Conservation (phyloP, 78 protist species). For the Diacronema lutheri region DNA sequence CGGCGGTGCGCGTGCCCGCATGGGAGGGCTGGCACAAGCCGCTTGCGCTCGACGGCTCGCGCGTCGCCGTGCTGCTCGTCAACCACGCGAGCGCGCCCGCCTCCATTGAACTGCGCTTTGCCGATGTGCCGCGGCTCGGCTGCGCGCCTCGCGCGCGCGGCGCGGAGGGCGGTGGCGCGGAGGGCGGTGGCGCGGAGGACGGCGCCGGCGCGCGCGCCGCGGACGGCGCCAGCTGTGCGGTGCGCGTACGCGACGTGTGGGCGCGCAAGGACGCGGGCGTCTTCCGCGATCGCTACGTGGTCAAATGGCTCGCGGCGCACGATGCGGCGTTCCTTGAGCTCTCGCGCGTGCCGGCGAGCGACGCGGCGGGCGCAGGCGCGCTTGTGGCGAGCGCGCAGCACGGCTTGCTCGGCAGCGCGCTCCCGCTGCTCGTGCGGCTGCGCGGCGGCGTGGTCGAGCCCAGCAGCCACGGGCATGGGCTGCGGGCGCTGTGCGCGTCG, state of each 20-base stretch:
- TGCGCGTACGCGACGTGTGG: conserved; percentile 25
- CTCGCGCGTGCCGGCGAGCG: no score
- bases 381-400: no score
- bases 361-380: no score
- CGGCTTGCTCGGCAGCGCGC: no score
- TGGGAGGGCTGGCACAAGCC: conserved; percentile 23
- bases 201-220: no score
- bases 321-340: conserved; percentile 30
- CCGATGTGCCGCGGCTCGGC: not conserved
- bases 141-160: not conserved
- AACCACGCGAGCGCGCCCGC: not conserved
- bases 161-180: no score
- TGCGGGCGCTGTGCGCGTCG: no score
- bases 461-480: no score
- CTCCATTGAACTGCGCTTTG: not conserved
- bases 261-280: not conserved
- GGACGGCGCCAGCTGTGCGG: no score
- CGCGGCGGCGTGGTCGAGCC: no score
- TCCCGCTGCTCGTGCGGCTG: no score
- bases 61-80: conserved; percentile 23
- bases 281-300: not conserved
- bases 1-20: not conserved
- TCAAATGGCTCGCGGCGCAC: not conserved
- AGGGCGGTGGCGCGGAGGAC: no score
- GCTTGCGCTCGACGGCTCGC: not conserved